Conservation (phyloP, 345 rosid species). For the Eucalyptus erythrocorys region DNA sequence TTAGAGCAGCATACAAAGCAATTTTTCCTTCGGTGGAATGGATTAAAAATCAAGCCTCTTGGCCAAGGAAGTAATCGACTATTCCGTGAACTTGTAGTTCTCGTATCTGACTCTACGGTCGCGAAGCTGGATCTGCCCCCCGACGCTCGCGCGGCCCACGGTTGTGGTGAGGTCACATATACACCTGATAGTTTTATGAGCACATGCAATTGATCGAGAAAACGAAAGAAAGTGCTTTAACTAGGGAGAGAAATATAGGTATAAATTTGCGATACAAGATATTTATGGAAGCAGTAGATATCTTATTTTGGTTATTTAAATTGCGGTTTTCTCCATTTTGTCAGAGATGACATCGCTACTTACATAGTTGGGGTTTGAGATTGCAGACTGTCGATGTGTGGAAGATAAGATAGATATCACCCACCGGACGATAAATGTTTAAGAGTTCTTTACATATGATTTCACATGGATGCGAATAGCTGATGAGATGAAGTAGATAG, state of each 20-base stretch:
- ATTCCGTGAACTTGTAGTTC: not conserved
- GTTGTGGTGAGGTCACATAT: not conserved
- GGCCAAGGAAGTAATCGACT: not conserved
- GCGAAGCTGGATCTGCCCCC: not conserved
- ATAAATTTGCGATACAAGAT: not conserved
- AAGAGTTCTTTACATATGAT: not conserved
- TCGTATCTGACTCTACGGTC: not conserved
- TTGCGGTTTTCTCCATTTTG: not conserved
- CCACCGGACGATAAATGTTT: fast-evolving
- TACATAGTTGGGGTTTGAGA: not conserved
- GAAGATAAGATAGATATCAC: not conserved
- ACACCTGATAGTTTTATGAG: not conserved
- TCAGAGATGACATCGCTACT: not conserved
- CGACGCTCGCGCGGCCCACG: not conserved
- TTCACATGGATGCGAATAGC: not conserved
- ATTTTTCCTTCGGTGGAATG: not conserved
- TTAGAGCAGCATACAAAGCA: not conserved
- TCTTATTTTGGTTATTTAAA: not conserved
- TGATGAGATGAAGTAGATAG: not conserved
- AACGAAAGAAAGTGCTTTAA: too few species aligned
- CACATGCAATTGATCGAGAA: not conserved
- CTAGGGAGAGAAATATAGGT: not conserved
- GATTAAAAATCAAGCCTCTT: not conserved
- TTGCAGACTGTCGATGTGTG: not conserved
- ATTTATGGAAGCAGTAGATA: not conserved